These are phyloP conservation scores for Aspergillus awamori DNA, from an alignment of 2,329 filamentous ascomycete genomes.

Conservation along the genomic window DNA sequence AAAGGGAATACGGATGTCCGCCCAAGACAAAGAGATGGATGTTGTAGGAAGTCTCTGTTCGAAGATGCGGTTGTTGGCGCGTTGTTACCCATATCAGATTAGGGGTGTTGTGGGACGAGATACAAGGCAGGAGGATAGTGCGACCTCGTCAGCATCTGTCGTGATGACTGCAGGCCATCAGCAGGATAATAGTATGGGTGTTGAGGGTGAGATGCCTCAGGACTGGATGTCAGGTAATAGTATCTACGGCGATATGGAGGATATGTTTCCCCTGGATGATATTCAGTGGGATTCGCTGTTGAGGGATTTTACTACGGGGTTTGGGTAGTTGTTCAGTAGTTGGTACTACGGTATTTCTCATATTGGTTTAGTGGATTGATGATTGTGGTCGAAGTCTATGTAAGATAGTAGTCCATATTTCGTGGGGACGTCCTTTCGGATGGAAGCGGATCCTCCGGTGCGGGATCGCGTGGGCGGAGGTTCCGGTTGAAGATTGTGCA, in stretches of 20 bases:
- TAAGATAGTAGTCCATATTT: too few relatives aligned
- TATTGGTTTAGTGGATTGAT: too few relatives aligned
- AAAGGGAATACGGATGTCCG: slow-evolving; percentile 10
- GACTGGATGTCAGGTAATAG: neutral
- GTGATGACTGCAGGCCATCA: too few relatives aligned
- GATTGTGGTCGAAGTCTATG: too few relatives aligned
- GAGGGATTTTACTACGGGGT: slow-evolving; percentile 21
- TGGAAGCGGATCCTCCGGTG: too few relatives aligned
- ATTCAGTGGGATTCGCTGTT: slow-evolving; percentile 27
- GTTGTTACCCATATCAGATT: slow-evolving; percentile 27
- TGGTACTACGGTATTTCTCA: too few relatives aligned
- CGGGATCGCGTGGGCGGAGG: too few relatives aligned
- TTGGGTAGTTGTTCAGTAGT: slow-evolving; percentile 8
- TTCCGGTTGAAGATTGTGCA: too few relatives aligned
- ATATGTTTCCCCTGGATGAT: slow-evolving; percentile 20
- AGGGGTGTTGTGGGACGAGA: slow-evolving; percentile 18
- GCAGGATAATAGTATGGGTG: neutral
- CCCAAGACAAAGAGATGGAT: slow-evolving; percentile 22
- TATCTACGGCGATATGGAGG: slow-evolving; percentile 15
- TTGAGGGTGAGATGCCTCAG: neutral
- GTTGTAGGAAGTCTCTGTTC: slow-evolving; percentile 25
- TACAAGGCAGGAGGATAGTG: neutral
- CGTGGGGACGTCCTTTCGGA: too few relatives aligned
- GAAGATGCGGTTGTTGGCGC: slow-evolving; percentile 26
- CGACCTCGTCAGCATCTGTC: too few relatives aligned